Conservation (phyloP, 192 early-diverging fungal species). For the Allomyces macrogynus region DNA sequence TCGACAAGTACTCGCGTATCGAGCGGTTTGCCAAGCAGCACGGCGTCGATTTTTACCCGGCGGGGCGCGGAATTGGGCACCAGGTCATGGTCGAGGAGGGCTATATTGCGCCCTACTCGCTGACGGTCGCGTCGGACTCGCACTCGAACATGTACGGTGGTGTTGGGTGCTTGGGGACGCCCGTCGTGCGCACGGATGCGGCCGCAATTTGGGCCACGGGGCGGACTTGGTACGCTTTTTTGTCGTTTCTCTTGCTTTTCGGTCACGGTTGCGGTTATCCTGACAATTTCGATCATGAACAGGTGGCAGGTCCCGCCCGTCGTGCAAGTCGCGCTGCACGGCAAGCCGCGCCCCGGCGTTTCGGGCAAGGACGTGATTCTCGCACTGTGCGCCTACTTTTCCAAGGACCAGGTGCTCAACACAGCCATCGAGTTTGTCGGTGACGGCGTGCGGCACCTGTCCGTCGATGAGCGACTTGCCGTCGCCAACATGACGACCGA, state of each 20-base stretch:
- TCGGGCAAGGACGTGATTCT: slow-evolving; percentile 97
- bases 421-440: slow-evolving; percentile 90
- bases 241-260: too few relatives aligned
- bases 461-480: slow-evolving; percentile 77
- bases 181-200: slow-evolving; percentile 93
- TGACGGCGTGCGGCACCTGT: slow-evolving; percentile 33
- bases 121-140: slow-evolving; percentile 93
- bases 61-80: slow-evolving; percentile 93
- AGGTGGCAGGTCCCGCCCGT: slow-evolving; percentile 91
- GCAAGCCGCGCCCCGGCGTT: slow-evolving; percentile 53
- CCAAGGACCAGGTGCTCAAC: slow-evolving; percentile 90
- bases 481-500: slow-evolving; percentile 99
- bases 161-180: slow-evolving; percentile 83
- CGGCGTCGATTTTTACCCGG: slow-evolving; percentile 77
- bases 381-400: slow-evolving; percentile 75
- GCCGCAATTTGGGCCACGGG: slow-evolving; percentile 97
- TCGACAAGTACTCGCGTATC: slow-evolving; percentile 67
- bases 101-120: slow-evolving; percentile 77
- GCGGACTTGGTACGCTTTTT: slow-evolving; percentile 48
- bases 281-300: too few relatives aligned
- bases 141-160: slow-evolving; percentile 99
- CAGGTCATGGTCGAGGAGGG: slow-evolving; percentile 96
- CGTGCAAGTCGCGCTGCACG: slow-evolving; percentile 69
- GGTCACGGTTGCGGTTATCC: too few relatives aligned
- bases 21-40: slow-evolving; percentile 62